Base-by-base conservation (phyloP, 495 filamentous ascomycete genomes). In the Aspergillus baeticus region DNA sequence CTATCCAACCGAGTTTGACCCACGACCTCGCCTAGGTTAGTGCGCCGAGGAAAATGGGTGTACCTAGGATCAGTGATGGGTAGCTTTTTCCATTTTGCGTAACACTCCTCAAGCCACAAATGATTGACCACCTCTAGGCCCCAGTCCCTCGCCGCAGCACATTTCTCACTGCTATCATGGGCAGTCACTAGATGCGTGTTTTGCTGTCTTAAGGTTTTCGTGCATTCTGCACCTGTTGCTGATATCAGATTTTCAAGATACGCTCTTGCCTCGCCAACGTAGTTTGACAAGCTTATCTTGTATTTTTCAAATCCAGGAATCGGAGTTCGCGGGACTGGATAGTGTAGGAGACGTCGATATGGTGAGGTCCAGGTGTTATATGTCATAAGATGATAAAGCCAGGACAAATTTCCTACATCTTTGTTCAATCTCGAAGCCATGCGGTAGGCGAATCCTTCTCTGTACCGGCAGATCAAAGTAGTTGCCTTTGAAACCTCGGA, bases 131-230 rank as follows among this genome's bases (percentile, higher is more conserved):
- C 86, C 39, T 93, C 71, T 26, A 98, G 85, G 31, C 87, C 86
- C 94, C 94, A 99, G 68, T 98, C 95, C 61, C 80, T 82, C 0
- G 94, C 94, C 0, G 94, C 94, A 6, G 84, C 83, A 63, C 87
- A 96, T 69, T 99, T 99, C 65, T 98, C 94, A 62, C 91, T 91
- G 48, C 80, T 79, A 31, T 84, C 83, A 60, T 96, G 87, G 5
- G 94, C 94, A 5, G 94, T 96, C 57, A 98, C 90, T 3, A 98
- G 79, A 70, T 98, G 94, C 0, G 92, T 98, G 63, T 98, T 98
- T 44, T 96, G 90, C 51, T 87, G 82, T 67, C 89, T 94, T 83
- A 98, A 85, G 0, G 90, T 92, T 72, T 93, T 92, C 6, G 94
- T 98, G 64, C 88, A 97, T 49, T 86, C 84, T 0, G 85, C 94